Evolutionary conservation across 116 monocot species (phyloP).

Genomic region (Iris pallida): DNA sequence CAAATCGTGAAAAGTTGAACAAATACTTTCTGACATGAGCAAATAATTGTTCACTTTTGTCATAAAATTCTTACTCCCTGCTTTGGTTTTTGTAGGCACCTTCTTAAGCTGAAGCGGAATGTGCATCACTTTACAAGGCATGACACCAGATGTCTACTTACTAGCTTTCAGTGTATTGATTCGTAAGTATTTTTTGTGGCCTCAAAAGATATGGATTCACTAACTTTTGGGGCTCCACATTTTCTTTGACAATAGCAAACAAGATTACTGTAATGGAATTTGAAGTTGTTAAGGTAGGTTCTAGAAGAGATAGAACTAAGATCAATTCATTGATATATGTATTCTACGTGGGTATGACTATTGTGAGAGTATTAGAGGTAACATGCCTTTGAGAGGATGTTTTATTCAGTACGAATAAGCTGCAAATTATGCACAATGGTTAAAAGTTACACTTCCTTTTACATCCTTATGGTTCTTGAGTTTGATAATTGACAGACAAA

Average conservation of each 20-base stretch:
- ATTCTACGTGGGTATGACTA: slow-evolving; percentile 99
- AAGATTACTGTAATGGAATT: slow-evolving; percentile 99
- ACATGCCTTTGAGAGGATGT: no score
- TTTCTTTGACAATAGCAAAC: slow-evolving; percentile 99
- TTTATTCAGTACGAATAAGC: no score
- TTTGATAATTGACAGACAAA: no score
- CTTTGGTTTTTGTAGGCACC: slow-evolving; percentile 53
- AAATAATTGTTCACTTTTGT: neutral
- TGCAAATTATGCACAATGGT: no score
- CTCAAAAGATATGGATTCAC: slow-evolving; percentile 98
- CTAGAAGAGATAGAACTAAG: no score
- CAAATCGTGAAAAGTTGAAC: no score
- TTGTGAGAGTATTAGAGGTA: slow-evolving; percentile 97
- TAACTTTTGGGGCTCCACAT: slow-evolving; percentile 92
- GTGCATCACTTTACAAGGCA: slow-evolving; percentile 91
- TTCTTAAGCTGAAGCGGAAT: slow-evolving; percentile 97
- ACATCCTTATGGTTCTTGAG: no score
- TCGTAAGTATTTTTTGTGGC: slow-evolving; percentile 89
- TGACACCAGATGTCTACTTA: slow-evolving; percentile 4
- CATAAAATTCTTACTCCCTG: neutral
- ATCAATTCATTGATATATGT: slow-evolving; percentile 96
- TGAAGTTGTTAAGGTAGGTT: slow-evolving; percentile 93
- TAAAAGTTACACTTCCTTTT: no score
- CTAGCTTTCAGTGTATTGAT: slow-evolving; percentile 17
- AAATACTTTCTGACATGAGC: no score